Evolutionary conservation across 495 filamentous ascomycete species (phyloP).

Genomic region (Neurospora tetrasperma): DNA sequence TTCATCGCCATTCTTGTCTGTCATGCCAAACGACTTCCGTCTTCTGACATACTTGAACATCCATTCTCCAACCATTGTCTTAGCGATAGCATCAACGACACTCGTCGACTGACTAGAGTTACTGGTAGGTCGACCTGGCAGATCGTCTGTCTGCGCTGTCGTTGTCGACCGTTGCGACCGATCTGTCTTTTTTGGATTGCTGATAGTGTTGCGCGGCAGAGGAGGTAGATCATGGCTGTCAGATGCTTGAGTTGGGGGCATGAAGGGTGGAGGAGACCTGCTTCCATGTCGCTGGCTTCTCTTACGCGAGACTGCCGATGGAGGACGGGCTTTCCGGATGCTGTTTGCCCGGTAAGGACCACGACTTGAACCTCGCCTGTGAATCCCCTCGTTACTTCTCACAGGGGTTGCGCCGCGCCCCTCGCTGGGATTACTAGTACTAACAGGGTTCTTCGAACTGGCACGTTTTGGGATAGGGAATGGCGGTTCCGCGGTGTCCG

Average conservation of each 20-base stretch:
- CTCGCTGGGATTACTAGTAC: slow-evolving; percentile 57
- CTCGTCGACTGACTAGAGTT: slow-evolving; percentile 58
- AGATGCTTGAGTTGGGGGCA: slow-evolving; percentile 51
- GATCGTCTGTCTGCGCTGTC: slow-evolving; percentile 43
- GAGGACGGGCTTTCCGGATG: slow-evolving; percentile 78
- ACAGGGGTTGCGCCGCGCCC: slow-evolving; percentile 65
- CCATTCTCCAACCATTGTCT: slow-evolving; percentile 99
- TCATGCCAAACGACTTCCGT: slow-evolving; percentile 81
- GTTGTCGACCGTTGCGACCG: slow-evolving; percentile 43
- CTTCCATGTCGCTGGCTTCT: slow-evolving; percentile 41
- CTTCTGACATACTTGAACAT: slow-evolving; percentile 98
- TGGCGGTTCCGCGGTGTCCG: slow-evolving; percentile 54
- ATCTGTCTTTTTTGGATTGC: slow-evolving; percentile 43
- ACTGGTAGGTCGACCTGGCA: slow-evolving; percentile 41
- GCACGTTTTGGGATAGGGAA: slow-evolving; percentile 86
- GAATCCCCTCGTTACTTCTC: slow-evolving; percentile 28
- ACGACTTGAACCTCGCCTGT: slow-evolving; percentile 29
- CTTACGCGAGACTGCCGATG: slow-evolving; percentile 53
- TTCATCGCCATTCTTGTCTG: slow-evolving; percentile 50
- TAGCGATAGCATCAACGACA: slow-evolving; percentile 95
- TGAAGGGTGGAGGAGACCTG: slow-evolving; percentile 56
- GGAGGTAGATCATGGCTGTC: slow-evolving; percentile 67
- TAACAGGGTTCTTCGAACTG: slow-evolving; percentile 70
- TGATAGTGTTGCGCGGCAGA: slow-evolving; percentile 63
- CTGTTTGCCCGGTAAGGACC: slow-evolving; percentile 39